Base-by-base conservation (phyloP, 2,329 filamentous ascomycete genomes). In the Graphilbum ipis-grandicollis region DNA sequence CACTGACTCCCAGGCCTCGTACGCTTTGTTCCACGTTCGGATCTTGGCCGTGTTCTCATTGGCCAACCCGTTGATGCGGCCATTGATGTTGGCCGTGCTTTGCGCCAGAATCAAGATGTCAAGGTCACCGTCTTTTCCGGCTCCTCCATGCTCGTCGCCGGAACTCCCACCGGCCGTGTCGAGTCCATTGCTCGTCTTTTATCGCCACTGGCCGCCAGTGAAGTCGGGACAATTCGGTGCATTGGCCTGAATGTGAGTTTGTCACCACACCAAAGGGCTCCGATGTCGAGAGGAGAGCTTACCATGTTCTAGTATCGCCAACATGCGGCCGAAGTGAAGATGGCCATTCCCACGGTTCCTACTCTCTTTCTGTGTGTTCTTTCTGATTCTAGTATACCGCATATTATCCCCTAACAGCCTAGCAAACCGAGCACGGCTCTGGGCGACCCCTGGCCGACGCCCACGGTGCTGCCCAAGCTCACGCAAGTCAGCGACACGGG, bases 1-100 rank as follows among this genome's bases (percentile, higher is more conserved):
- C n/a, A n/a, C n/a, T n/a, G n/a, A n/a, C n/a, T n/a, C n/a, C 5
- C 18, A 73, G 69, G 70, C 50, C 62, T 75, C 40, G 67, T 74
- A 44, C 68, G 71, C 36, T 75, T 75, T 46, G 50, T 65, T 15
- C 65, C 71, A 37, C 66, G 63, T 47, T 63, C 60, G 5, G 60
- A 65, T 34, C 50, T 57, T 28, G 52, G 55, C 40, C 62, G 61
- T 42, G 49, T 69, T 37, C 53, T 71, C 34, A 65, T 75, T 45
- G 71, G 70, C 25, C 62, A 75, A 46, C 71, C 71, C 2, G 53
- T 60, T 25, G 62, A 70, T 41, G 50, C 56, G 18, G 50, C 59
- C 9, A 43, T 72, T 23, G 71, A 77, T 46, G 65, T 78, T 32
- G 72, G 71, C 32, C 50, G 62, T 19, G 71, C 71, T 14, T 51